These are phyloP conservation scores for Pleurotus tuber-regium DNA, from an alignment of 768 basidiomycete genomes.

Conservation along the genomic window DNA sequence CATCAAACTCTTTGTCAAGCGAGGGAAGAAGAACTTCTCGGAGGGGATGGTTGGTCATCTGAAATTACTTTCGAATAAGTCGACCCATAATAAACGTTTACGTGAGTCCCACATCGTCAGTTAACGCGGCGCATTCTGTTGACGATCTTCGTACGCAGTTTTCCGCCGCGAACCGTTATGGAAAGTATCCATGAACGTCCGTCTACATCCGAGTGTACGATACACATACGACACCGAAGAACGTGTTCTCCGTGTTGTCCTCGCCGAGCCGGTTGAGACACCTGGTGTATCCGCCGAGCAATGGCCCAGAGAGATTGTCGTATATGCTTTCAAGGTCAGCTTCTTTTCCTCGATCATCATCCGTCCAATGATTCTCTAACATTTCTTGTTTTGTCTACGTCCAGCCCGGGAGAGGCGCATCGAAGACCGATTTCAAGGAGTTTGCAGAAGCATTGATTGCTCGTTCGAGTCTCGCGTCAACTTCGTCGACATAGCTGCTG, in stretches of 20 bases:
- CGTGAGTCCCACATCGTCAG: constrained; percentile 32
- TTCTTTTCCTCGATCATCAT: not conserved
- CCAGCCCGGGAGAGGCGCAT: constrained; percentile 45
- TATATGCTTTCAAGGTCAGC: constrained; percentile 64
- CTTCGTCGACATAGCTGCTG: not conserved
- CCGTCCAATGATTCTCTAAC: not conserved
- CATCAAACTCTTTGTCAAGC: constrained; percentile 57
- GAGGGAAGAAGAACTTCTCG: constrained; percentile 54
- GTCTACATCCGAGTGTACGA: constrained; percentile 50
- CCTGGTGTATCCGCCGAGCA: constrained; percentile 20
- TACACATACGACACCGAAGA: constrained; percentile 59
- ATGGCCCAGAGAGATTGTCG: constrained; percentile 41
- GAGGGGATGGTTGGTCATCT: constrained; percentile 60
- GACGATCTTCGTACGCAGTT: constrained; percentile 32
- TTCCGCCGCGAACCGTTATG: constrained; percentile 71
- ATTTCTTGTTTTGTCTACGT: not conserved
- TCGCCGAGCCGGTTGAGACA: constrained; percentile 44
- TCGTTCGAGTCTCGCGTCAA: constrained; percentile 27
- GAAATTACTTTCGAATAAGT: constrained; percentile 51
- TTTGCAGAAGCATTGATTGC: constrained; percentile 46
- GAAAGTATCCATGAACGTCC: constrained; percentile 69
- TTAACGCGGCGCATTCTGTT: not conserved
- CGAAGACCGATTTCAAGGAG: constrained; percentile 51
- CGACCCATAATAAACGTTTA: constrained; percentile 41
- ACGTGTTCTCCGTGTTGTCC: constrained; percentile 49